A percentile compares a stretch with the other conserved stretches of the same genome.
phyloP scores from a whole-genome alignment of 1,284 basidiomycete genomes.

The Malassezia japonica region DNA sequence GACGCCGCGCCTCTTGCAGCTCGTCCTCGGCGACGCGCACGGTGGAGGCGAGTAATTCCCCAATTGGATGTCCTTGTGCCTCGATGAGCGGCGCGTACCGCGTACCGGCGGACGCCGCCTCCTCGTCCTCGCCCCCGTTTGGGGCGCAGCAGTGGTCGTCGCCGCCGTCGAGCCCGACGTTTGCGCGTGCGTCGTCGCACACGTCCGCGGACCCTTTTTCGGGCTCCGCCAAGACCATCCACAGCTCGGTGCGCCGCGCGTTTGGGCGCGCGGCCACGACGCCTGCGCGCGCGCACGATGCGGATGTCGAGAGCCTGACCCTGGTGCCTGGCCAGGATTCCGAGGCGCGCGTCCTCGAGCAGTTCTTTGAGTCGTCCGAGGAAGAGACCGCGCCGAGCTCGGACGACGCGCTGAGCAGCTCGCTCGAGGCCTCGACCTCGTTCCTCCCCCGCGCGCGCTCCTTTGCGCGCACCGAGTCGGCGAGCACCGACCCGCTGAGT shows the following conservation, averaged over 20 bases:
- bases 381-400: conserved; percentile 5
- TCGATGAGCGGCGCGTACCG: conserved; percentile 9
- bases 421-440: neutral
- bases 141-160: conserved; percentile 1
- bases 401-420: conserved; percentile 7
- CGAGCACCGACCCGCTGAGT: conserved; percentile 20
- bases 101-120: neutral
- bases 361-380: conserved; percentile 13
- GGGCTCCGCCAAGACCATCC: conserved; percentile 11
- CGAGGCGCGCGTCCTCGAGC: conserved; percentile 4
- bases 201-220: conserved; percentile 9
- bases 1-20: conserved; percentile 12
- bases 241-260: neutral
- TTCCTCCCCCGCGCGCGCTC: neutral
- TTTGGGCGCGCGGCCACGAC: conserved; percentile 9
- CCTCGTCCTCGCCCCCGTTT: conserved; percentile 3
- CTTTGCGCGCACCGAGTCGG: conserved; percentile 19
- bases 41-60: neutral
- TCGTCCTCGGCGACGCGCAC: conserved; percentile 8
- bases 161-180: conserved; percentile 18
- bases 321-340: neutral
- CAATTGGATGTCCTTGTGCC: neutral
- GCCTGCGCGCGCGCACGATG: neutral
- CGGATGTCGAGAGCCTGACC: neutral
- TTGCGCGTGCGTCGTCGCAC: neutral